Evolutionary conservation across 768 basidiomycete species (phyloP), one percentile per base, ranked within the genome.

Genomic region (Suillus americanus): DNA sequence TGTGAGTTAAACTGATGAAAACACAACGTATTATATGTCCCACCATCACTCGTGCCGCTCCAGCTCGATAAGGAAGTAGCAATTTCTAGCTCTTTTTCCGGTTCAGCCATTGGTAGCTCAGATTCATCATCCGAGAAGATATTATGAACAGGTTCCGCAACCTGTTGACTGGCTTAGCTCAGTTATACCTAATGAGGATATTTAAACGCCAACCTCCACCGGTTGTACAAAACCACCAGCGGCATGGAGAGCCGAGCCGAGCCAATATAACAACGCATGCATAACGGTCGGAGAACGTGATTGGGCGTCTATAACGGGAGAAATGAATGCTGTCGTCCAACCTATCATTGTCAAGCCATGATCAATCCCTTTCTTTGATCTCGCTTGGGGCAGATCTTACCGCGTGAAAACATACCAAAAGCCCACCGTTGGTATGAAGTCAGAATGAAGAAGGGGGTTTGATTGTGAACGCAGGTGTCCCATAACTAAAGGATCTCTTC

Each of bases 371-470:
- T 41, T 28, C 23, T 28, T 20, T 41, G 57, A 59, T 12, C 14
- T 50, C 18, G 18, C 25, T 41, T 28, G 25, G 12, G 12, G 28
- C 14, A 46, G 45, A 63, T 48, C 53, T 68, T 71, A 86, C 87
- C 84, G 70, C 74, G 72, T n/a, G 86, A 85, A 70, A 88, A 88
- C 25, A 77, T 81, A 5, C 87, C 87, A 68, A 88, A 88, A 7
- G 83, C 77, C 87, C 87, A 89, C 18, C 84, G 80, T 54, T 82
- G 79, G 69, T 87, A 89, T 4, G 83, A 84, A 7, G 86, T 87
- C 60, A 89, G 69, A 18, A 87, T 80, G 61, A 88, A 89, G 79
- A 83, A 86, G 35, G 78, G 83, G 4, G 81, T 80, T 30, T 80
- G 77, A 65, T 76, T 77, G 46, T 75, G 70, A 53, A 80, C 81